A percentile compares a stretch with the other conserved stretches of the same genome.
These are phyloP conservation scores for Penicillium sp. DNA, from an alignment of 2,329 filamentous ascomycete genomes.

Conservation along the genomic window DNA sequence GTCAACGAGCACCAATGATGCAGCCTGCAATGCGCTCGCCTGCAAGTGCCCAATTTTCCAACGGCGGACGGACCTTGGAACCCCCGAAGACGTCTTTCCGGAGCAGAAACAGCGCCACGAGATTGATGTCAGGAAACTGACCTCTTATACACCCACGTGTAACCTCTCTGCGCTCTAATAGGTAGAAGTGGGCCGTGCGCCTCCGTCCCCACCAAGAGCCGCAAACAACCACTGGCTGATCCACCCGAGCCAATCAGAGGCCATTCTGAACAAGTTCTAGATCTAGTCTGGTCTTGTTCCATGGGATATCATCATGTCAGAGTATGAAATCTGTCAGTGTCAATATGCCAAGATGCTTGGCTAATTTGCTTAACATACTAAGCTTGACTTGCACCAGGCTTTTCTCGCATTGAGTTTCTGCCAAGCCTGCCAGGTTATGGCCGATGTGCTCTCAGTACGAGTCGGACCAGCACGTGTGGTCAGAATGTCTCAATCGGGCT, in stretches of 20 bases:
- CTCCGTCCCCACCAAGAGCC: slow-evolving; percentile 17
- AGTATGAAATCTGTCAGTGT: background rate
- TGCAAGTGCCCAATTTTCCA: background rate
- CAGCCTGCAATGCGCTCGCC: background rate
- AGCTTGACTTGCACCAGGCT: slow-evolving; percentile 4
- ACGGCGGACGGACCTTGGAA: background rate
- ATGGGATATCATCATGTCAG: background rate
- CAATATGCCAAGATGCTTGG: background rate
- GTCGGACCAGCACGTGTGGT: slow-evolving; percentile 22
- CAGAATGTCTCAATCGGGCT: slow-evolving; percentile 1
- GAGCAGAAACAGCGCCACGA: background rate
- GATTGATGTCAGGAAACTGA: background rate
- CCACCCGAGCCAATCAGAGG: background rate
- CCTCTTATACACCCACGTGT: slow-evolving; percentile 15
- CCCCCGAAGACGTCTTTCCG: background rate
- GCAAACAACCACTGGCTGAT: background rate
- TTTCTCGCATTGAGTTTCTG: slow-evolving; percentile 12
- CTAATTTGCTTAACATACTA: slow-evolving; percentile 8
- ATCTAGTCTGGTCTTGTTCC: slow-evolving; percentile 4
- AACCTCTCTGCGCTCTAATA: slow-evolving; percentile 12
- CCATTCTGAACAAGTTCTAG: background rate
- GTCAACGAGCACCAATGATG: slow-evolving; percentile 8
- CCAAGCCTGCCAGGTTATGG: slow-evolving; percentile 12
- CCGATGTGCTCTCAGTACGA: slow-evolving; percentile 12
- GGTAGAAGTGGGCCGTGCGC: slow-evolving; percentile 12